These are phyloP conservation scores for Flaveria robusta DNA, from an alignment of 129 eudicot genomes.

Conservation along the genomic window DNA sequence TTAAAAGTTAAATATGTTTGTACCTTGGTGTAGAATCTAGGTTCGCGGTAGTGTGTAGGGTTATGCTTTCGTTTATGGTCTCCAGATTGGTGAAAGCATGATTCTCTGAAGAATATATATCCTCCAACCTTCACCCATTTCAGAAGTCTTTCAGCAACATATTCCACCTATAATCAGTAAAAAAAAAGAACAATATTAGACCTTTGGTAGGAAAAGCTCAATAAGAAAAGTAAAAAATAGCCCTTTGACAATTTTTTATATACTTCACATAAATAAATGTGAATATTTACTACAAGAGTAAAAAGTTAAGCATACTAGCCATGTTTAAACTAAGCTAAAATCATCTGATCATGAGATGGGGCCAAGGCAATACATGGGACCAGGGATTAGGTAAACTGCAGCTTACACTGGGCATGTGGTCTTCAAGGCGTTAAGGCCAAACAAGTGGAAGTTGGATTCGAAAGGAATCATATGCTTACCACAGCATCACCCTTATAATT, in stretches of 20 bases:
- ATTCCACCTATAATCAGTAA: conserved; percentile 58
- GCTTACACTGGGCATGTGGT: background rate
- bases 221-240: background rate
- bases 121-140: conserved; percentile 98
- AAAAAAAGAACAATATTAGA: background rate
- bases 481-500: background rate
- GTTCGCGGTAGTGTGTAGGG: conserved; percentile 91
- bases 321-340: background rate
- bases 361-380: background rate
- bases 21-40: conserved; percentile 94
- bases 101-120: conserved; percentile 79
- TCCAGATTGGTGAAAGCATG: conserved; percentile 94
- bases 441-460: background rate
- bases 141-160: conserved; percentile 58
- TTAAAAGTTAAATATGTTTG: background rate
- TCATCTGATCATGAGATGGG: background rate
- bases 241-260: background rate
- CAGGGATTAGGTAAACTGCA: background rate
- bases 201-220: background rate
- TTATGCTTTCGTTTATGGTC: conserved; percentile 77
- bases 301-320: conserved; percentile 6
- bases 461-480: background rate
- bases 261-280: background rate
- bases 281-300: background rate
- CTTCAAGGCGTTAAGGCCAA: background rate